phyloP scores from a whole-genome alignment of 2,329 filamentous ascomycete genomes.

The Penicillium sp. region DNA sequence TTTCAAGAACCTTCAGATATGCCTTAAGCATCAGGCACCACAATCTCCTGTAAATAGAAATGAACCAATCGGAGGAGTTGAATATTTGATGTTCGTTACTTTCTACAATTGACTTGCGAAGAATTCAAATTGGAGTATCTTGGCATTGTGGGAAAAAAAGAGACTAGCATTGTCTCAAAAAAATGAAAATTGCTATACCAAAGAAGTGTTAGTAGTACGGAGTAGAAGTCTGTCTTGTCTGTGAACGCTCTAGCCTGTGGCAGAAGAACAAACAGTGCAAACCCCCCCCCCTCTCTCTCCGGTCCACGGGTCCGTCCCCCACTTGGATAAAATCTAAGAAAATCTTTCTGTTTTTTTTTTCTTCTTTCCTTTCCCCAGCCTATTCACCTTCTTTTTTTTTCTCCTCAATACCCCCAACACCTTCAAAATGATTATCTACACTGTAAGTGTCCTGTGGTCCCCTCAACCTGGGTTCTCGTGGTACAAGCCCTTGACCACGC shows the following conservation, averaged over 20 bases:
- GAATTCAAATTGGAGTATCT: too few species aligned
- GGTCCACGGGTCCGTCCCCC: background rate
- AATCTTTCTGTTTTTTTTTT: constrained; percentile 4
- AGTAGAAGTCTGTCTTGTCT: background rate
- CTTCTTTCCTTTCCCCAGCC: constrained; percentile 28
- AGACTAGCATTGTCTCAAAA: too few species aligned
- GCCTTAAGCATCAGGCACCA: background rate
- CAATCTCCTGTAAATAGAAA: background rate
- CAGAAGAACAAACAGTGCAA: constrained; percentile 22
- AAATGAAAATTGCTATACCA: too few species aligned
- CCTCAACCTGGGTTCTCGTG: background rate
- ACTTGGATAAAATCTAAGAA: background rate
- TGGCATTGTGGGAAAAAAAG: too few species aligned
- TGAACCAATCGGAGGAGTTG: background rate
- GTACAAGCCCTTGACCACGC: background rate
- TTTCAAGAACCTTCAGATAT: background rate
- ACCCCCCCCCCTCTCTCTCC: constrained; percentile 26
- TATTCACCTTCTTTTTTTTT: constrained; percentile 33
- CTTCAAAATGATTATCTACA: constrained; percentile 74
- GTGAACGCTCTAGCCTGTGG: background rate
- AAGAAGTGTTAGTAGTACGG: background rate
- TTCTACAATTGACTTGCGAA: too few species aligned
- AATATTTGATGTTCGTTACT: background rate
- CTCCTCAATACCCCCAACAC: constrained; percentile 26
- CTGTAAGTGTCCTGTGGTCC: constrained; percentile 47